A percentile compares a stretch with the other conserved stretches of the same genome.
Evolutionary conservation across 495 filamentous ascomycete species (phyloP).

Genomic region (Sordaria brevicollis): DNA sequence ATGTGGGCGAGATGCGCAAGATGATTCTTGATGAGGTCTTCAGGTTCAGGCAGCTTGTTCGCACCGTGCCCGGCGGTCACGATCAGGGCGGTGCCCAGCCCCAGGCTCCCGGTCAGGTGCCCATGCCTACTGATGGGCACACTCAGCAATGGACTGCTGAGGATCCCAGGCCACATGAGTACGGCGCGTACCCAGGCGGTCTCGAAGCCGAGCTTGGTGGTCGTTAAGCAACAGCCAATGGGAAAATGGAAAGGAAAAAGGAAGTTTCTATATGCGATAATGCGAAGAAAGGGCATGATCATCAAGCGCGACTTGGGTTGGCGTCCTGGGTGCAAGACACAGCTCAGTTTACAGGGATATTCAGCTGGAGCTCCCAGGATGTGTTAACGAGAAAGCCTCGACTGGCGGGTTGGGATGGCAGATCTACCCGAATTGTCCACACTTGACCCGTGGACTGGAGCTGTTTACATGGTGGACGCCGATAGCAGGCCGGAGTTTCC

Average conservation of each 20-base stretch:
- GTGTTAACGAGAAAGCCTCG: neutral
- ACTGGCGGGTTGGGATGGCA: neutral
- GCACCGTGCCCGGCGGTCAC: conserved; percentile 46
- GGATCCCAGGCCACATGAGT: conserved; percentile 83
- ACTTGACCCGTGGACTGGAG: neutral
- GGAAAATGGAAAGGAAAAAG: no score
- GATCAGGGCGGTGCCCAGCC: conserved; percentile 12
- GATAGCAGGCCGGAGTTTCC: neutral
- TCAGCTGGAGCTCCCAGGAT: neutral
- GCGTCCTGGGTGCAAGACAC: neutral
- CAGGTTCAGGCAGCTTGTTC: conserved; percentile 66
- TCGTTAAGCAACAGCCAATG: conserved; percentile 11
- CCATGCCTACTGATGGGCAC: conserved; percentile 60
- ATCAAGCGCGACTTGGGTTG: neutral
- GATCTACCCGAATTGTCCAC: neutral
- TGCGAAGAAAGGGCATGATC: neutral
- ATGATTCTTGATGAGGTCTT: conserved; percentile 94
- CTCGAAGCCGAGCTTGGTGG: conserved; percentile 81
- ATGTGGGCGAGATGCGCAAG: conserved; percentile 83
- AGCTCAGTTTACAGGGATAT: neutral
- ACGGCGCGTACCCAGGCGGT: conserved; percentile 42
- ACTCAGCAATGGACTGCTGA: conserved; percentile 60
- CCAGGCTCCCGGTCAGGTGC: conserved; percentile 38
- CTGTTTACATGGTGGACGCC: neutral
- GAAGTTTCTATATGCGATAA: neutral